A percentile compares a stretch with the other conserved stretches of the same genome.
phyloP scores from a whole-genome alignment of 306 rosid species.

The Vicia sativa region DNA sequence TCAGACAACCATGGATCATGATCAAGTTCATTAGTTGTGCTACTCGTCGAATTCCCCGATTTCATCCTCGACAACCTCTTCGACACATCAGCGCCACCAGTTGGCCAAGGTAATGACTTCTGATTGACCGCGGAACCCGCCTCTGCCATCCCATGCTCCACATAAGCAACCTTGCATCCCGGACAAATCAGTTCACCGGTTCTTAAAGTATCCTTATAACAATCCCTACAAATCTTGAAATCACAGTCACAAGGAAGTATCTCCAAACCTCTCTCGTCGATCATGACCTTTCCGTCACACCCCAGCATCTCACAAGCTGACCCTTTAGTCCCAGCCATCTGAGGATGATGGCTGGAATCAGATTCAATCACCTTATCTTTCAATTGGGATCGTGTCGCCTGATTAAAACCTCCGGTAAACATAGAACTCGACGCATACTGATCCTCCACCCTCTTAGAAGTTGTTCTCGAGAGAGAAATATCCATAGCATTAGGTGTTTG shows the following conservation, averaged over 20 bases:
- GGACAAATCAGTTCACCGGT: constrained; percentile 64
- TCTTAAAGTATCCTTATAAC: constrained; percentile 55
- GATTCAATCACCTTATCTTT: constrained; percentile 70
- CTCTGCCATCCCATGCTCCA: constrained; percentile 38
- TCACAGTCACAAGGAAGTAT: constrained; percentile 66
- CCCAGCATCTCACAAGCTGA: constrained; percentile 59
- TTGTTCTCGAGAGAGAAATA: constrained; percentile 54
- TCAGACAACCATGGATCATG: constrained; percentile 64
- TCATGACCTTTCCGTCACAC: constrained; percentile 61
- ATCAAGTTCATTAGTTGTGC: constrained; percentile 58
- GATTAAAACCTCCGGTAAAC: constrained; percentile 72
- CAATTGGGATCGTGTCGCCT: constrained; percentile 61
- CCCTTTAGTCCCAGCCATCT: constrained; percentile 69
- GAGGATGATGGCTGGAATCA: constrained; percentile 67
- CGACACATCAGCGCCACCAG: constrained; percentile 37
- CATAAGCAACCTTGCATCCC: constrained; percentile 57
- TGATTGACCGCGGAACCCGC: constrained; percentile 20
- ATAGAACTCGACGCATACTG: constrained; percentile 66
- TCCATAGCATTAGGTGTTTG: constrained; percentile 61
- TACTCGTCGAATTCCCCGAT: constrained; percentile 47
- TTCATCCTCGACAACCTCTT: constrained; percentile 61
- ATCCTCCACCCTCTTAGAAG: constrained; percentile 66
- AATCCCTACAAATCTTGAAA: constrained; percentile 70
- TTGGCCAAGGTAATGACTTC: constrained; percentile 38
- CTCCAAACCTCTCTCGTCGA: constrained; percentile 68